Conservation (phyloP, 2,329 filamentous ascomycete genomes). For the Bipolaris cookei region DNA sequence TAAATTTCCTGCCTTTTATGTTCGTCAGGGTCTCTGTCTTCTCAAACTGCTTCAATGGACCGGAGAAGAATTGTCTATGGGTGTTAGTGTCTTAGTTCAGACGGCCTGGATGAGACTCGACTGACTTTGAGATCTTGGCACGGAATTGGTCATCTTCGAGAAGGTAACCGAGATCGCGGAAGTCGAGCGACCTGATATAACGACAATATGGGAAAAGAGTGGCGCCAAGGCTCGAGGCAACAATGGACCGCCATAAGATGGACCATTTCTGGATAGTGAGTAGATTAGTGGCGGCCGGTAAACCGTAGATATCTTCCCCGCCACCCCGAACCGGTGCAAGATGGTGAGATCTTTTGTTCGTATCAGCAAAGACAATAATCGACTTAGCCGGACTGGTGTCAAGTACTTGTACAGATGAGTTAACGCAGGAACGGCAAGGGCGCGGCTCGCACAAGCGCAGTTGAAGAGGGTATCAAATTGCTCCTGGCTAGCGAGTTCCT, state of each 20-base stretch:
- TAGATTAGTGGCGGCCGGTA: conserved; percentile 51
- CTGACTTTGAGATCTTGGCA: conserved; percentile 62
- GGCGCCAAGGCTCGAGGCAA: conserved; percentile 66
- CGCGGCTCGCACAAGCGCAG: conserved; percentile 62
- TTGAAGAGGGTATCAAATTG: conserved; percentile 68
- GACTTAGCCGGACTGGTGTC: conserved; percentile 1
- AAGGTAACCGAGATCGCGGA: conserved; percentile 66
- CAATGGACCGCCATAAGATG: conserved; percentile 71
- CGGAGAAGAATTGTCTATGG: conserved; percentile 59
- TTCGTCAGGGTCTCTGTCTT: conserved; percentile 30
- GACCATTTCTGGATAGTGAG: conserved; percentile 64
- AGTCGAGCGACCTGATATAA: conserved; percentile 69
- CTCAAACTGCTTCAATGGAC: conserved; percentile 55
- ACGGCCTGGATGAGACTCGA: conserved; percentile 21
- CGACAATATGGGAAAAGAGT: conserved; percentile 73
- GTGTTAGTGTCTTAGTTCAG: conserved; percentile 11
- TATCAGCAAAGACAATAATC: background rate
- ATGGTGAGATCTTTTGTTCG: conserved; percentile 50
- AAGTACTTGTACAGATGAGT: conserved; percentile 68
- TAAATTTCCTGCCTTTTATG: conserved; percentile 38
- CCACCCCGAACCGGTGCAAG: conserved; percentile 54
- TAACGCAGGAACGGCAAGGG: conserved; percentile 65
- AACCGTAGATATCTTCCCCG: conserved; percentile 46
- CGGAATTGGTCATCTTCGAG: conserved; percentile 66
- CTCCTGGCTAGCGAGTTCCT: conserved; percentile 61